Conservation (phyloP, 441 rosid genomes). For the Adansonia rubrostipa region DNA sequence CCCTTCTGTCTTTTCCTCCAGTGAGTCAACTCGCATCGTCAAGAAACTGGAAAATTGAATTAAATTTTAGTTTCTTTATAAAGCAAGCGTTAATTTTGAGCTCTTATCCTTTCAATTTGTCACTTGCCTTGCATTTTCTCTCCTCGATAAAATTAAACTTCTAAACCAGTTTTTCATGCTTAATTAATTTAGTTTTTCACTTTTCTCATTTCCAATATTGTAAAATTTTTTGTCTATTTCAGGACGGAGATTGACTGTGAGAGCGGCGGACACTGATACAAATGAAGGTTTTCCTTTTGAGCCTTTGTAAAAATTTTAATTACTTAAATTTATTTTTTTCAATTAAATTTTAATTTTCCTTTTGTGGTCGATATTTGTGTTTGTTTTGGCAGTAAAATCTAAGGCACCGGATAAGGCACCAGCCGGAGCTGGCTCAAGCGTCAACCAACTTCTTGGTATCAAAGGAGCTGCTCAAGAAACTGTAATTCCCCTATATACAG, state of each 20-base stretch:
- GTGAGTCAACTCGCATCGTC: constrained; percentile 49
- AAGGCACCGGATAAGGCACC: constrained; percentile 78
- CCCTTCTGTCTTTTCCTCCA: constrained; percentile 37
- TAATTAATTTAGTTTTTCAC: neutral
- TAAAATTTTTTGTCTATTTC: constrained; percentile 26
- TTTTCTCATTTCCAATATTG: constrained; percentile 1
- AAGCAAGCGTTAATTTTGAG: neutral
- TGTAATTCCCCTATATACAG: constrained; percentile 41
- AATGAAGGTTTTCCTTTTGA: constrained; percentile 59
- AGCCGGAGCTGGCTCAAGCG: constrained; percentile 66
- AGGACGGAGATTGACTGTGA: constrained; percentile 72
- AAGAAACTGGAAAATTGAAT: neutral
- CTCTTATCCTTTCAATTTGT: neutral
- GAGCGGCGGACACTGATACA: constrained; percentile 85
- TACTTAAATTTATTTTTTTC: neutral
- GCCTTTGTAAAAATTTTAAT: neutral
- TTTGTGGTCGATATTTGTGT: constrained; percentile 17
- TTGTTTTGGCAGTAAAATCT: constrained; percentile 52
- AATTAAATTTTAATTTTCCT: neutral
- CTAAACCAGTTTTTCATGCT: neutral
- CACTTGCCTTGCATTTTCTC: neutral
- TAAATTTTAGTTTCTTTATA: neutral
- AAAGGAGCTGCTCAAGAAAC: constrained; percentile 95
- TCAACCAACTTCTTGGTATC: constrained; percentile 96
- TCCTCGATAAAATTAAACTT: neutral